Conservation (phyloP, 2,329 filamentous ascomycete genomes). For the Bertia moriformis region DNA sequence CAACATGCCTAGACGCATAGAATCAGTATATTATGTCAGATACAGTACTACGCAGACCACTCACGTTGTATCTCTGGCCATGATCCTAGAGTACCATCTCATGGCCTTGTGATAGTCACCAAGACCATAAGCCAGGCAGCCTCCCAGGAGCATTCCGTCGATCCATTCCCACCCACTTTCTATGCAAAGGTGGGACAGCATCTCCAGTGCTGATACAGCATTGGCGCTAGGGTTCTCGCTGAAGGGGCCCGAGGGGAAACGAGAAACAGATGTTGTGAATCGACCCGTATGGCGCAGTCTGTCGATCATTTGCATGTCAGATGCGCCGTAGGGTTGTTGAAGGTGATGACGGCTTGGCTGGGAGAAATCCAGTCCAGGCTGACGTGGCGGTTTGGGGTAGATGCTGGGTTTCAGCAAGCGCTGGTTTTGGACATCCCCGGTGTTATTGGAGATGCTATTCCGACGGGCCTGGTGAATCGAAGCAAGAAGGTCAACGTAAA, state of each 20-base stretch:
- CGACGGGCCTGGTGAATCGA: slow-evolving; percentile 1
- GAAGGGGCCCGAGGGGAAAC: slow-evolving; percentile 7
- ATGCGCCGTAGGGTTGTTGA: not conserved
- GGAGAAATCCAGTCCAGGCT: not conserved
- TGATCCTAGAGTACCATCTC: slow-evolving; percentile 58
- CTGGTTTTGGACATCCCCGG: not conserved
- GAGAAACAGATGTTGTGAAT: slow-evolving; percentile 1
- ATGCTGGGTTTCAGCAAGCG: slow-evolving; percentile 1
- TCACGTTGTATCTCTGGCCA: slow-evolving; percentile 40
- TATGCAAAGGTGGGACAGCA: slow-evolving; percentile 61
- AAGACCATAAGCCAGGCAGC: slow-evolving; percentile 81
- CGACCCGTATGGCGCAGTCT: not conserved
- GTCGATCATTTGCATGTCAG: not conserved
- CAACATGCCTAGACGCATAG: slow-evolving; percentile 53
- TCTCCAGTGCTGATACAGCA: slow-evolving; percentile 40
- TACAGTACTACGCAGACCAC: slow-evolving; percentile 20
- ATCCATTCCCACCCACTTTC: slow-evolving; percentile 78
- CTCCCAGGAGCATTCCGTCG: slow-evolving; percentile 80
- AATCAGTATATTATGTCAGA: slow-evolving; percentile 4
- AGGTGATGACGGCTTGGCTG: not conserved
- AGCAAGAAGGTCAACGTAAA: not conserved
- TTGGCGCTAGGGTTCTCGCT: not conserved
- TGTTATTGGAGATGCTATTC: not conserved
- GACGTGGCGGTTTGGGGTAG: slow-evolving; percentile 1
- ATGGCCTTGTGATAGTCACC: slow-evolving; percentile 68